A percentile compares a stretch with the other conserved stretches of the same genome.
Conservation (phyloP, 371 early-diverging fungal species). For the Mucor mucedo region DNA sequence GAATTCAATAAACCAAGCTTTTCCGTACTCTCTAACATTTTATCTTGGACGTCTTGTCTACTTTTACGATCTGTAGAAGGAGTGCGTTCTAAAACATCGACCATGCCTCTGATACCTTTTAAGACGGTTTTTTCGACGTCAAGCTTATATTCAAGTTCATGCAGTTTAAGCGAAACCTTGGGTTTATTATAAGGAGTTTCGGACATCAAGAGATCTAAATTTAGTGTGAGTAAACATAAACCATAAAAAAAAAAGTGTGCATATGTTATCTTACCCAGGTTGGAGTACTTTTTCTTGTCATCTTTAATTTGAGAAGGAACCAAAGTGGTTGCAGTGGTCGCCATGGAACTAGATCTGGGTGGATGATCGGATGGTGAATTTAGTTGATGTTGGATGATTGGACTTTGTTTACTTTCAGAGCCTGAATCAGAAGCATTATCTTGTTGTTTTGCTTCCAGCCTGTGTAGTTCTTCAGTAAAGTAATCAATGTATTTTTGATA, state of each 20-base stretch:
- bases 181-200: conserved; percentile 80
- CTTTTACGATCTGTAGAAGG: conserved; percentile 60
- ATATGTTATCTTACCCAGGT: conserved; percentile 50
- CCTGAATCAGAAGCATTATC: conserved; percentile 28
- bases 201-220: conserved; percentile 71
- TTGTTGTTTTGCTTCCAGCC: conserved; percentile 54
- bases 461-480: conserved; percentile 72
- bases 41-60: conserved; percentile 65
- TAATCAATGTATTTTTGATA: conserved; percentile 83
- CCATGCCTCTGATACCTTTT: conserved; percentile 70
- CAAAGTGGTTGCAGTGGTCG: conserved; percentile 4
- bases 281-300: conserved; percentile 51
- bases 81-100: conserved; percentile 50
- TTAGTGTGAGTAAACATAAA: conserved; percentile 6
- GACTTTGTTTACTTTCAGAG: conserved; percentile 20
- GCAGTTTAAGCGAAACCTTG: conserved; percentile 86
- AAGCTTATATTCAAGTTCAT: conserved; percentile 84
- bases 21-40: conserved; percentile 76
- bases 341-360: conserved; percentile 35
- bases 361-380: conserved; percentile 19
- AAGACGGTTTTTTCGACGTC: conserved; percentile 89
- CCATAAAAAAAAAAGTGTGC: too few relatives aligned
- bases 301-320: conserved; percentile 11
- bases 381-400: conserved; percentile 1
- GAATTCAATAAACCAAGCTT: conserved; percentile 81